These are phyloP conservation scores for Cytospora schulzeri DNA, from an alignment of 2,329 filamentous ascomycete genomes.

Conservation along the genomic window DNA sequence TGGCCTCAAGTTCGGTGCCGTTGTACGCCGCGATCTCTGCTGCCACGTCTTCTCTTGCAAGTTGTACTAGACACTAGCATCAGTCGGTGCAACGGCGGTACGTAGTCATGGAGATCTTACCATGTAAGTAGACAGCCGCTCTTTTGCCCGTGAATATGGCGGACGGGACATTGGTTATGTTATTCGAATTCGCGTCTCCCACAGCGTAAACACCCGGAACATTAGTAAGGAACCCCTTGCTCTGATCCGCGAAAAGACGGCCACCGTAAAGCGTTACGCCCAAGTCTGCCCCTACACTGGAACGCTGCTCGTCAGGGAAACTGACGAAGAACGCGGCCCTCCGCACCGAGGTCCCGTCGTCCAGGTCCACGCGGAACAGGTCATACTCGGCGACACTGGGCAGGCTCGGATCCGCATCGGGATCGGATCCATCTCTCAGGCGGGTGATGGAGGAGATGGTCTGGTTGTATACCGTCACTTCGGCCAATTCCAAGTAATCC, in stretches of 20 bases:
- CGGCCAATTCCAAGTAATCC: conserved; percentile 51
- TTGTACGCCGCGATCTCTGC: conserved; percentile 35
- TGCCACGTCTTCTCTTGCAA: conserved; percentile 44
- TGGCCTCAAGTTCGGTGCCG: conserved; percentile 34
- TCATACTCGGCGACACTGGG: conserved; percentile 53
- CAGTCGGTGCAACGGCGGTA: background rate
- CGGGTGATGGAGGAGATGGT: conserved; percentile 53
- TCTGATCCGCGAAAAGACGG: conserved; percentile 45
- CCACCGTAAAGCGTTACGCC: conserved; percentile 49
- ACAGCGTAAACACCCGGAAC: conserved; percentile 58
- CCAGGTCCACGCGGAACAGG: conserved; percentile 57
- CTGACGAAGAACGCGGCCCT: conserved; percentile 56
- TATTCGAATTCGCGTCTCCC: conserved; percentile 62
- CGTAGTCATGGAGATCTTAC: conserved; percentile 41
- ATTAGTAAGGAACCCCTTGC: conserved; percentile 52
- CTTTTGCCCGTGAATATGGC: conserved; percentile 62
- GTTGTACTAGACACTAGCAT: conserved; percentile 37
- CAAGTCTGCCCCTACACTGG: conserved; percentile 47
- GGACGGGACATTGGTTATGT: conserved; percentile 62
- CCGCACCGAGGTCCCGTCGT: conserved; percentile 45
- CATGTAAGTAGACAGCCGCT: conserved; percentile 58
- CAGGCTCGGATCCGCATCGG: conserved; percentile 42
- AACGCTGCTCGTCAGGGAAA: conserved; percentile 50
- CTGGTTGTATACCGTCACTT: conserved; percentile 58
- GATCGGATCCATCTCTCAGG: conserved; percentile 43